Base-by-base conservation (phyloP, 2,329 filamentous ascomycete genomes). In the Clonostachys chloroleuca region DNA sequence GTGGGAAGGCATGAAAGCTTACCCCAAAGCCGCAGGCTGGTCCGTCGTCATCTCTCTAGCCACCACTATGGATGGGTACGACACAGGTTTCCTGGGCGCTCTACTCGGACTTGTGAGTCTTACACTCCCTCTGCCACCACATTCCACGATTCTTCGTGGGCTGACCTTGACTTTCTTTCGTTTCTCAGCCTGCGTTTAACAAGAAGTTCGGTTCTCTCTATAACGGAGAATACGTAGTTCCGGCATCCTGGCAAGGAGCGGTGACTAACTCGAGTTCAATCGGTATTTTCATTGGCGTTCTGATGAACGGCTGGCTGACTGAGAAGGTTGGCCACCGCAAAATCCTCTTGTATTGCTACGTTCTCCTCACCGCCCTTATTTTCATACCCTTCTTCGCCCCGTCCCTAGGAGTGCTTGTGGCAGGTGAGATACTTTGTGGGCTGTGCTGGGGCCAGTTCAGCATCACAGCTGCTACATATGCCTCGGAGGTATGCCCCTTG, bases 21-120 rank as follows among this genome's bases (percentile, higher is more conserved):
- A 74, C 39, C 70, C 69, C 33, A 71, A 74, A 40, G 72, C 72
- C n/a, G 70, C 75, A 34, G 66, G 61, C 30, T 75, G 72, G 72
- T 75, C 72, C 1, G 57, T 73, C 36, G 57, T 75, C 0, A 51
- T 75, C 12, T 74, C 71, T 0, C 64, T 64, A 3, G 72, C 71
- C 2, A 62, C 75, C 36, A 70, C 75, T 58, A 75, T 75, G 73
- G 72, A 74, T 47, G 71, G 72, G 1, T 74, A 78, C 55, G 76
- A 79, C 51, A 65, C 75, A 9, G 73, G 72, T 1, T 58, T 80
- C 0, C 58, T 79, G 4, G 64, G 68, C 2, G 24, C 24, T 30
- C 24, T 30, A 30, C 24, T 30, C 4, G 24, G 24, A 30, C 24
- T 30, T 30, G 24, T 30, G 6, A 10, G 24, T 30, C 9, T 30